Conservation (phyloP, 108 stramenopile genomes). For the Nitzschia palea region DNA sequence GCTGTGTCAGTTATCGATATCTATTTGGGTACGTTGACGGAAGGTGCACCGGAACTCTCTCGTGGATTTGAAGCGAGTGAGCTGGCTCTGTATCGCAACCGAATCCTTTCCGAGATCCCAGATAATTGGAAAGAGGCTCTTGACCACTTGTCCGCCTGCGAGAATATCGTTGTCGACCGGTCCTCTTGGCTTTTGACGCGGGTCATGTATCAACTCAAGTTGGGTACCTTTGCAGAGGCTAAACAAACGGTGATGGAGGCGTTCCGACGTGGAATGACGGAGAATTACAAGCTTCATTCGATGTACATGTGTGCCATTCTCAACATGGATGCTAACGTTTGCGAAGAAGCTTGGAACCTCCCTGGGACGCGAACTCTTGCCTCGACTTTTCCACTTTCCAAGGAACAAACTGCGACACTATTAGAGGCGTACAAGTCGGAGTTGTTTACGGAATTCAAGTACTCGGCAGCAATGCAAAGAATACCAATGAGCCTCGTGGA, state of each 20-base stretch:
- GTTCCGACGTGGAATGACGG: constrained; percentile 77
- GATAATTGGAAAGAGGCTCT: constrained; percentile 79
- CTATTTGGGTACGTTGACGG: constrained; percentile 75
- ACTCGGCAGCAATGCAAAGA: constrained; percentile 62
- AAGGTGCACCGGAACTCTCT: constrained; percentile 64
- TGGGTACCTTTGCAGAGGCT: constrained; percentile 74
- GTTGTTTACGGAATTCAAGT: constrained; percentile 44
- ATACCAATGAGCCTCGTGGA: constrained; percentile 68
- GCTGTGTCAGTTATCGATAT: constrained; percentile 89
- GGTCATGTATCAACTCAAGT: constrained; percentile 70
- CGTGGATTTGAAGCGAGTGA: constrained; percentile 89
- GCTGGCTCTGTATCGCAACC: constrained; percentile 89
- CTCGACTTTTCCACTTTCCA: constrained; percentile 52
- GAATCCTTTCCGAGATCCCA: constrained; percentile 77
- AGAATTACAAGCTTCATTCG: constrained; percentile 89
- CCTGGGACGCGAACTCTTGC: constrained; percentile 69
- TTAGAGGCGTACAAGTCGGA: constrained; percentile 60
- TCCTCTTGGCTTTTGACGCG: constrained; percentile 65
- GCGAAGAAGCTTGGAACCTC: constrained; percentile 44
- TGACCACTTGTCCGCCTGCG: constrained; percentile 69
- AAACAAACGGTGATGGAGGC: constrained; percentile 52
- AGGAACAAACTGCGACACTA: constrained; percentile 53
- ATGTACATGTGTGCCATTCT: constrained; percentile 91
- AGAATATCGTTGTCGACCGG: constrained; percentile 69
- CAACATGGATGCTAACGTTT: constrained; percentile 44